Evolutionary conservation across 2,329 filamentous ascomycete genomes (phyloP).

Genomic region (Botrytis fabae): DNA sequence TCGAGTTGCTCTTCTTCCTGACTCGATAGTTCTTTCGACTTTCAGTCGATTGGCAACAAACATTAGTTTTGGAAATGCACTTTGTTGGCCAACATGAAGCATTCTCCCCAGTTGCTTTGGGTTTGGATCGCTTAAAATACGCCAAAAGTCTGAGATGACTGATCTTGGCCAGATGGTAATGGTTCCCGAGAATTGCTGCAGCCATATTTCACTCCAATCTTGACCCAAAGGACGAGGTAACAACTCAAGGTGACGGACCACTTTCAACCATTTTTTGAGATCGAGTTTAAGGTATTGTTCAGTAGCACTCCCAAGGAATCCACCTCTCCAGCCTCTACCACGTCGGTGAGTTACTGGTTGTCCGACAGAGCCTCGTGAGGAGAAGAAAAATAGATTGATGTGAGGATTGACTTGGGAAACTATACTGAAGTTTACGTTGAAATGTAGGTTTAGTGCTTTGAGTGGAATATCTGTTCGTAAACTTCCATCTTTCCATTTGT

Average conservation of each 20-base stretch:
- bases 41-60: conserved; percentile 87
- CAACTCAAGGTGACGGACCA: conserved; percentile 87
- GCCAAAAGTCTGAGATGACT: conserved; percentile 73
- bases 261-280: conserved; percentile 95
- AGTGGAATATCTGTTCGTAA: conserved; percentile 93
- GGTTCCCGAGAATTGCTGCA: conserved; percentile 91
- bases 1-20: conserved; percentile 56
- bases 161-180: conserved; percentile 95
- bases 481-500: conserved; percentile 99
- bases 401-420: conserved; percentile 90
- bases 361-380: conserved; percentile 85
- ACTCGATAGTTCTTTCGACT: conserved; percentile 70
- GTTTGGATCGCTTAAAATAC: conserved; percentile 83
- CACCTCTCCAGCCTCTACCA: conserved; percentile 92
- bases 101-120: conserved; percentile 75
- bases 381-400: conserved; percentile 99
- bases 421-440: conserved; percentile 98
- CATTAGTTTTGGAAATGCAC: conserved; percentile 85
- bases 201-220: conserved; percentile 95
- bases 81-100: conserved; percentile 87
- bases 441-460: conserved; percentile 90
- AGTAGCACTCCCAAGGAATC: conserved; percentile 86
- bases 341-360: conserved; percentile 91
- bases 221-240: conserved; percentile 87
- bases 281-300: conserved; percentile 97